Base-by-base conservation (phyloP, 495 filamentous ascomycete genomes). In the Neurospora hispaniola region DNA sequence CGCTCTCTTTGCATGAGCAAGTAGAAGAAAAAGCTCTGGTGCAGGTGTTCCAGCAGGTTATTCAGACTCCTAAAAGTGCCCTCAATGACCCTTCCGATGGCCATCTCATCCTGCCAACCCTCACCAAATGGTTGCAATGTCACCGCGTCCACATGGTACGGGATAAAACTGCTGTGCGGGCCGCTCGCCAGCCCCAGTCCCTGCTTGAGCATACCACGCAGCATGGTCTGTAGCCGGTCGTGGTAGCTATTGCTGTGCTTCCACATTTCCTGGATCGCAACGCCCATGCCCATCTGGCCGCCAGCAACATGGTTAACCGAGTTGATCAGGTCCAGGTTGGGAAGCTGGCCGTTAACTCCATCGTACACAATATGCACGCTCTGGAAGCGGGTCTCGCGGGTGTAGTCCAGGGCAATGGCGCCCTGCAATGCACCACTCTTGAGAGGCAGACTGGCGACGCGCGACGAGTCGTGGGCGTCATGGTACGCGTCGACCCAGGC, bases 11-110 rank as follows among this genome's bases (percentile, higher is more conserved):
- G 90, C 88, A 99, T 94, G 20, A 99, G 88, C 35, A 99, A 84
- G 80, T 99, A 99, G 83, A 99, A 98, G 86, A 99, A 99, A 86
- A 98, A 99, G 78, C 93, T 97, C 84, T 99, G 96, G 78, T 99
- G 96, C 74, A 99, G 88, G 80, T 98, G 94, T 82, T 99, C 96
- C 18, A 99, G 86, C 70, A 99, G 82, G 79, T 99, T 99, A 82
- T 99, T 99, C 80, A 99, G 83, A 77, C 93, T 96, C 72, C 96
- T 86, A 77, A 94, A 96, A 10, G 94, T 85, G 79, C 93, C 92
- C 81, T 99, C 96, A 3, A 98, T 86, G 0, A 94, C 91, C 42
- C 95, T 87, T 10, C 96, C 96, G 76, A 99, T 86, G 27, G 90
- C 91, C 93, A 98, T 98, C 81, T 98, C 96, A 78, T 99, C 96